These are phyloP conservation scores for Tieghemiomyces parasiticus DNA, from an alignment of 192 early-diverging fungal genomes.

Conservation along the genomic window DNA sequence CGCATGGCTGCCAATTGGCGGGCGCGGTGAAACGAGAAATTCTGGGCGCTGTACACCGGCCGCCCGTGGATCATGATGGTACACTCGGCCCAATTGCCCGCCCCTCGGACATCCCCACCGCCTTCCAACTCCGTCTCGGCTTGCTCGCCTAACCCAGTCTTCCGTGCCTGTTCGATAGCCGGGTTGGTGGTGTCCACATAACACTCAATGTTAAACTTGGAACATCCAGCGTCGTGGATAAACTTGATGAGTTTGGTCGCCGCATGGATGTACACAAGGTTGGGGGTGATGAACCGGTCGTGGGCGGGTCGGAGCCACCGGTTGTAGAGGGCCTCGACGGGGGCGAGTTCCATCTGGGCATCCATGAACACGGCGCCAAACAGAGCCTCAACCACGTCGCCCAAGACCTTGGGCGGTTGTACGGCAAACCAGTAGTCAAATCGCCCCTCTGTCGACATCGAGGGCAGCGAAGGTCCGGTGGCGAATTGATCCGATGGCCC, in stretches of 20 bases:
- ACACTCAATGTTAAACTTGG: not conserved
- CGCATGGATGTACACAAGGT: not conserved
- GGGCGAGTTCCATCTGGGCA: conserved; percentile 44
- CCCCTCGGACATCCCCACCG: no score
- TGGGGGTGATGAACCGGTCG: conserved; percentile 21
- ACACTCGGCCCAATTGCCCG: no score
- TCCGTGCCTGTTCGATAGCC: not conserved
- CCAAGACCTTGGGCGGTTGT: conserved; percentile 75
- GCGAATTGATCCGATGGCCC: no score
- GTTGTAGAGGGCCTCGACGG: conserved; percentile 27
- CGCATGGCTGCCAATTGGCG: conserved; percentile 7
- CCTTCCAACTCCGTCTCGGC: no score
- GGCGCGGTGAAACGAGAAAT: conserved; percentile 1
- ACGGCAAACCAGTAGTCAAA: conserved; percentile 65
- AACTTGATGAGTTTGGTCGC: not conserved
- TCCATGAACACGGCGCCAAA: conserved; percentile 81
- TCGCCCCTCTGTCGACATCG: conserved; percentile 20
- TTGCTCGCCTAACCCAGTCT: not conserved
- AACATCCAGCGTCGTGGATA: not conserved
- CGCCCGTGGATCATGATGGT: not conserved
- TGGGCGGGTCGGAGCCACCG: conserved; percentile 23
- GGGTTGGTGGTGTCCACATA: not conserved
- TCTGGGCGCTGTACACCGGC: not conserved
- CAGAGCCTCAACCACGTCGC: conserved; percentile 80
- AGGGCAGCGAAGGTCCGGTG: no score